Base-by-base conservation (phyloP, 2,329 filamentous ascomycete species). In the Amauroascus niger region DNA sequence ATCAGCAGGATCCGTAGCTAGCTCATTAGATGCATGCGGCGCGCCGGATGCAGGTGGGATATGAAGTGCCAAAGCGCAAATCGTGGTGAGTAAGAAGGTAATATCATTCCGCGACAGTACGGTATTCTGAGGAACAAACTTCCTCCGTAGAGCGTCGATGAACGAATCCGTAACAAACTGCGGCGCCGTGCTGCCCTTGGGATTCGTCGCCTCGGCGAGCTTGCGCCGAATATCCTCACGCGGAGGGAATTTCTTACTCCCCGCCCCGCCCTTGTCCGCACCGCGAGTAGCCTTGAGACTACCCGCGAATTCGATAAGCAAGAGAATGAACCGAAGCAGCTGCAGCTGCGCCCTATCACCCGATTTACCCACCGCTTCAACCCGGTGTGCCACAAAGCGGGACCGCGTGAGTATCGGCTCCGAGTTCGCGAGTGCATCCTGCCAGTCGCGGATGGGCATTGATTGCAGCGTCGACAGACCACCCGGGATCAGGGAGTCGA, bases 61-160 rank as follows among this genome's bases (percentile, higher is more conserved):
- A 59, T 74, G 73, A 50, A 75, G 63, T 6, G 71, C 68, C 20
- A 75, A 57, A 0, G 73, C 72, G 57, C 72, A 73, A 60, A 75
- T 71, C 33, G 72, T 72, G 28, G 72, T 72, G 57, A 71, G 67
- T 11, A 75, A 63, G 47, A 74, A 62, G 1, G 71, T 74, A 46
- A 71, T 59, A 52, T 72, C 69, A 53, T 68, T 65, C 46, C 67
- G 67, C 33, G 64, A 65, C 49, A 74, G 63, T 37, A 62, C 56
- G 20, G 63, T 60, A 40, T 67, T 64, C 37, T 63, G 63, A 0
- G 72, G 71, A 1, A 68, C 70, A 63, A 72, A 74, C 44, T 68
- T 68, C 55, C 69, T 65, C 46, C 72, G 67, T 32, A 74, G 60
- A 13, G 67, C 62, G 49, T 71, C 69, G 50, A 74, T 64, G 47